A percentile compares a stretch with the other conserved stretches of the same genome.
phyloP scores from a whole-genome alignment of 108 stramenopile genomes.

The Nitzschia sp. region DNA sequence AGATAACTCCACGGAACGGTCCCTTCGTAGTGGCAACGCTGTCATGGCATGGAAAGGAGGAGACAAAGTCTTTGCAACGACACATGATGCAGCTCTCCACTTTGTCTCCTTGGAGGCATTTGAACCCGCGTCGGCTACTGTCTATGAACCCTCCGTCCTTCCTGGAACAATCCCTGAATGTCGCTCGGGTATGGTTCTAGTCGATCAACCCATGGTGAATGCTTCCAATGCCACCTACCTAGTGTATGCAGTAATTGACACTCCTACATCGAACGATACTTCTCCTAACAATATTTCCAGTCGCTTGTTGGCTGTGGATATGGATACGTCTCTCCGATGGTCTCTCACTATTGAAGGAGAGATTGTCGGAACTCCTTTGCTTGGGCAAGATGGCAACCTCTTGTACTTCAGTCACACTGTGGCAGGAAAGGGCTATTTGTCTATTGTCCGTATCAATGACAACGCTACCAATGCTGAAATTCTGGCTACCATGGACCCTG shows the following conservation, averaged over 20 bases:
- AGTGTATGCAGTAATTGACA: constrained; percentile 44
- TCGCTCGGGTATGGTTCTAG: constrained; percentile 19
- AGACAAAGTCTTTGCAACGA: constrained; percentile 30
- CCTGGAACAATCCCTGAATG: constrained; percentile 25
- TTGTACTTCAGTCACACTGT: constrained; percentile 37
- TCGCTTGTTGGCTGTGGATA: constrained; percentile 39
- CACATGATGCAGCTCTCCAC: constrained; percentile 44
- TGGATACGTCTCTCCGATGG: constrained; percentile 41
- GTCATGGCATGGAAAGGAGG: constrained; percentile 33
- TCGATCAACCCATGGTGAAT: neutral
- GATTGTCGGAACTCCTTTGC: constrained; percentile 37
- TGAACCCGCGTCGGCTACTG: constrained; percentile 10
- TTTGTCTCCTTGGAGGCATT: constrained; percentile 12
- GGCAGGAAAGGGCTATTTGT: constrained; percentile 15
- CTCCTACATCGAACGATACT: neutral
- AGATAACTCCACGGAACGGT: constrained; percentile 1
- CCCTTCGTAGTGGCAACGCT: constrained; percentile 43
- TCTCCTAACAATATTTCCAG: neutral
- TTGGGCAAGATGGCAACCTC: constrained; percentile 20
- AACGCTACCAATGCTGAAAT: constrained; percentile 7
- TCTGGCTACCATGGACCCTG: constrained; percentile 16
- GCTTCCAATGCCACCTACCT: constrained; percentile 12
- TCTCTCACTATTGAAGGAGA: constrained; percentile 21
- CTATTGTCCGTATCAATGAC: constrained; percentile 11
- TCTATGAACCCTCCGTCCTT: constrained; percentile 21